Base-by-base conservation (phyloP, 2,329 filamentous ascomycete species). In the Fusarium haematococcum region DNA sequence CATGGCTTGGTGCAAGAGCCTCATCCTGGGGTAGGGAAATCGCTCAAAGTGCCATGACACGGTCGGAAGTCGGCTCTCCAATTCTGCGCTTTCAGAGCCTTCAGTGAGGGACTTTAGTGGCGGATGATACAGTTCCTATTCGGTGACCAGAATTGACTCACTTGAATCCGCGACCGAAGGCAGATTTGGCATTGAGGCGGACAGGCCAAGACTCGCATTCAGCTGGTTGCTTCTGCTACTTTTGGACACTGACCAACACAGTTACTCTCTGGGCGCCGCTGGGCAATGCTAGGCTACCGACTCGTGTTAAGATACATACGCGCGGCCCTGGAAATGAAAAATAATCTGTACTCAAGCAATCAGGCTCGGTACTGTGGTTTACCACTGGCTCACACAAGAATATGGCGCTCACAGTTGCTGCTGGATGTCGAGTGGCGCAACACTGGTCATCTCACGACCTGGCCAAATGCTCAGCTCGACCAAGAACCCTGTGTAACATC, bases 81-180 rank as follows among this genome's bases (percentile, higher is more conserved):
- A 9, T 32, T 39, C 10, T 48, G 27, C 11, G 30, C 63, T 37
- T 20, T 39, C 27, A 56, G 27, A 54, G 48, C 48, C 41, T 23
- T 16, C 10, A 11, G 48, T 30, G 11, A 14, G 23, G 35, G 27
- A 32, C 27, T 54, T 48, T 9, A 48, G 63, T 71, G 56, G 66
- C 70, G 52, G 58, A 50, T 13, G 16, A 56, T 20, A 48, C 39
- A 35, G 39, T 54, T 25, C 23, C 20, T 6, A 32, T 33, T 57
- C 30, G 58, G 45, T 60, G 61, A 20, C 70, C 23, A 23, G 39
- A 27, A 48, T 43, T 70, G 70, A 74, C 61, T 72, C 70, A 61
- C 33, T 61, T 41, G 16, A 45, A 59, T 61, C 57, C 25, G 35
- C 56, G 60, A 50, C 10, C 20, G 32, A 35, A 32, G 41, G 56